Evolutionary conservation across 257 asterid genomes (phyloP), one percentile per base, ranked within the genome.

Genomic region (Paraleonurus japonicus): DNA sequence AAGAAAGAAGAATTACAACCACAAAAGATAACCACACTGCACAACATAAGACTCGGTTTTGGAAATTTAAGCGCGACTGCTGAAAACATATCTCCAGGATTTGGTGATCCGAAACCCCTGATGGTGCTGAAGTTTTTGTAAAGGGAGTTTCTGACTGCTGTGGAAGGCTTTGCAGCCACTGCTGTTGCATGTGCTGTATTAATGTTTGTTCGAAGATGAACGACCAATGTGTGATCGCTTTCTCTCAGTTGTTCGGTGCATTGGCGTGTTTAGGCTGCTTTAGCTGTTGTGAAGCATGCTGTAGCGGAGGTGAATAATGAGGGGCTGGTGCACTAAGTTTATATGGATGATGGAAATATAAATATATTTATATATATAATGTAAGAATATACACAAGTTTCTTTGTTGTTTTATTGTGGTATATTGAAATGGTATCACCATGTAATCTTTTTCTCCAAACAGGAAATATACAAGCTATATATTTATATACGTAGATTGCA

Each of bases 151-250:
- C 89, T 2, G 75, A 80, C 74, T 91, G 95, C 75, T 91, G 95
- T 22, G 92, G 88, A 39, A 83, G 71, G 74, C 73, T 87, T n/a
- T 91, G 86, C 76, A 37, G 64, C 33, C 73, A 73, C 67, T 89
- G 96, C 81, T 91, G 99, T 55, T 85, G 99, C 85, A 75, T 84
- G 90, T 88, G 99, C 89, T 89, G 96, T 55, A 81, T 94, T 53
- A 77, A 76, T 7, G 50, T 74, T 0, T 94, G 95, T 61, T 91
- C 98, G 8, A 55, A 41, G 78, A 53, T 91, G 75, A 88, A 89
- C 19, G 95, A 91, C 37, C 98, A 91, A 61, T 89, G 96, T 30
- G 93, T 85, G 6, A 47, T 88, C 17, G 88, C 28, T 12, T 63
- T 91, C 65, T 75, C 96, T 11, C 99, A 94, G 82, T 61, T 89